Evolutionary conservation across 2,329 filamentous ascomycete genomes (phyloP).

Genomic region (Beauveria rudraprayagi): DNA sequence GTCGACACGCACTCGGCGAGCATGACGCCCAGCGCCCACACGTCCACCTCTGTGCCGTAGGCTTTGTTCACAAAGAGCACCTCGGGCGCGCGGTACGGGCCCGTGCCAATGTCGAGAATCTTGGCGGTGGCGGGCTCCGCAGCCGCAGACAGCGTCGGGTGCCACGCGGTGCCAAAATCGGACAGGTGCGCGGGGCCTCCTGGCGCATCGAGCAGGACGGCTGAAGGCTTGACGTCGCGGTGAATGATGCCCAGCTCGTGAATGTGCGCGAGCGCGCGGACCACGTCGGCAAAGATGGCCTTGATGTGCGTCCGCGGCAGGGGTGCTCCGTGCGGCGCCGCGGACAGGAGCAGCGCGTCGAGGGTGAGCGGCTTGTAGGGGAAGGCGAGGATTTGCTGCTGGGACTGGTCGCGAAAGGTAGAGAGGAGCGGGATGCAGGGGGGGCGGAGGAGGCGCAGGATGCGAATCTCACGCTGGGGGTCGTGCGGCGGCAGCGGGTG

Average conservation of each 20-base stretch:
- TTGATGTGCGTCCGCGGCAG: conserved; percentile 26
- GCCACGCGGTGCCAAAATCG: conserved; percentile 92
- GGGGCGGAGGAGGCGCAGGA: conserved; percentile 53
- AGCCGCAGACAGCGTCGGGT: conserved; percentile 45
- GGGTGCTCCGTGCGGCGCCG: conserved; percentile 7
- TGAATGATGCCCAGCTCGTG: conserved; percentile 77
- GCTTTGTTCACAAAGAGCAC: conserved; percentile 73
- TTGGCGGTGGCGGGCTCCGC: conserved; percentile 64
- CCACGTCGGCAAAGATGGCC: conserved; percentile 55
- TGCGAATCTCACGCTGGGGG: conserved; percentile 67
- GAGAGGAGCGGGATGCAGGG: conserved; percentile 60
- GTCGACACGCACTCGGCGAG: conserved; percentile 63
- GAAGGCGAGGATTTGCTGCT: conserved; percentile 71
- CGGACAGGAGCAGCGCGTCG: conserved; percentile 52
- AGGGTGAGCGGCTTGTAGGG: conserved; percentile 75
- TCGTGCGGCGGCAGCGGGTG: conserved; percentile 73
- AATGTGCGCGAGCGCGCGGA: conserved; percentile 61
- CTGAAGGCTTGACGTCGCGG: conserved; percentile 88
- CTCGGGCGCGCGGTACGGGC: conserved; percentile 84
- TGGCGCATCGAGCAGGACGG: conserved; percentile 63
- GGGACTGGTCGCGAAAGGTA: conserved; percentile 62
- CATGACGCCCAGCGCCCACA: conserved; percentile 84
- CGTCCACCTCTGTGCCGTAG: conserved; percentile 68
- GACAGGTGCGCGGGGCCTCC: conserved; percentile 69
- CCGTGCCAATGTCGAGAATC: conserved; percentile 89